Evolutionary conservation across 2,329 filamentous ascomycete species (phyloP).

Genomic region (Spiromastix sp.): DNA sequence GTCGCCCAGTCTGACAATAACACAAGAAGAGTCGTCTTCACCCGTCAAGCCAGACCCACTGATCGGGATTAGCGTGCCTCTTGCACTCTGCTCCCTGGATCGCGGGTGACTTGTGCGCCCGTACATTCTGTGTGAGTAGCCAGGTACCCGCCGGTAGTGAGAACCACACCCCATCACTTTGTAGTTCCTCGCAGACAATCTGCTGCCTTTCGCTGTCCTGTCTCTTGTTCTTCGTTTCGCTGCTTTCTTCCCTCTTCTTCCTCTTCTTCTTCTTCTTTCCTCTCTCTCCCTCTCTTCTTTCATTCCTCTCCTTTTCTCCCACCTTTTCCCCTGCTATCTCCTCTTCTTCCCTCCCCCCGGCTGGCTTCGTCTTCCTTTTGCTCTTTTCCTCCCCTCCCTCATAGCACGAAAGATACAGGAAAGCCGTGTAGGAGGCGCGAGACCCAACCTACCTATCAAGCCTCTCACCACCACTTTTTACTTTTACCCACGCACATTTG

Average conservation of each 20-base stretch:
- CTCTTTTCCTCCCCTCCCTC: slow-evolving; percentile 15
- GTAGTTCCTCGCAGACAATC: too few species aligned
- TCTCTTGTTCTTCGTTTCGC: slow-evolving; percentile 6
- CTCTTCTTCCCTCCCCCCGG: slow-evolving; percentile 7
- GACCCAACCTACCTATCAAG: too few species aligned
- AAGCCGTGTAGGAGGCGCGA: too few species aligned
- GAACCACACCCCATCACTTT: neutral
- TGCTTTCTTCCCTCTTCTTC: slow-evolving; percentile 10
- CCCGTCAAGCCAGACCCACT: slow-evolving; percentile 8
- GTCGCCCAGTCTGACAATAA: too few species aligned
- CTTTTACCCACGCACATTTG: too few species aligned
- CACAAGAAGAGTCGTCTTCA: too few species aligned
- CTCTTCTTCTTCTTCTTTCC: slow-evolving; percentile 14
- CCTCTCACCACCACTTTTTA: too few species aligned
- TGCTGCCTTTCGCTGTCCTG: slow-evolving; percentile 10
- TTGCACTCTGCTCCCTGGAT: neutral
- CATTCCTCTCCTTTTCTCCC: slow-evolving; percentile 8
- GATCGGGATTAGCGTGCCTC: slow-evolving; percentile 13
- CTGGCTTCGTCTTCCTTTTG: slow-evolving; percentile 3
- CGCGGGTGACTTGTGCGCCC: neutral
- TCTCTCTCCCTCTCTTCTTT: slow-evolving; percentile 12
- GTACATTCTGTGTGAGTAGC: neutral
- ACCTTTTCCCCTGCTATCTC: slow-evolving; percentile 6
- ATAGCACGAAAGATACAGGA: too few species aligned
- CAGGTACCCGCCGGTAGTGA: neutral